Base-by-base conservation (phyloP, 805 yeast genomes). In the Nakazawaea holstii region DNA sequence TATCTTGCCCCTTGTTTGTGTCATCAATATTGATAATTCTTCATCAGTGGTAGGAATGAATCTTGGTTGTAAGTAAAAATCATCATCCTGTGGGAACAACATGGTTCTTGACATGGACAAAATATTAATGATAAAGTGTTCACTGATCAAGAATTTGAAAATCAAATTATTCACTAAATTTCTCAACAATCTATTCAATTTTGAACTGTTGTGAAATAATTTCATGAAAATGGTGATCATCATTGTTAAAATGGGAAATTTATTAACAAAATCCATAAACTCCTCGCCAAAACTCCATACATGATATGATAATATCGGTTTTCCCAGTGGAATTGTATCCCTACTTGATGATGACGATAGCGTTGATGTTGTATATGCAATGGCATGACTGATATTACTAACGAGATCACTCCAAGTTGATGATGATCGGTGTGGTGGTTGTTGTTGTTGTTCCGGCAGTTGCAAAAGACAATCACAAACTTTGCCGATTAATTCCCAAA, bases 401-500 rank as follows among this genome's bases (percentile, higher is more conserved):
- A 56, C 51, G 0, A 50, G 4, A 4, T 50, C 45, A 28, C 55
- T 15, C 11, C 26, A 9, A 28, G 35, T 35, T 9, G 17, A 14
- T 9, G 17, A 14, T 14, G 40, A 14, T 28, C 29, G 26, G 24
- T 35, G 55, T 51, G 33, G 40, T 30, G 40, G 57, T 58, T 11
- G 13, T 20, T 29, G 32, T 24, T 13, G 13, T 28, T 7, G 24
- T 38, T 41, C 43, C 24, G 11, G 7, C 40, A 8, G 26, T 14
- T 20, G 30, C 11, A 40, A 15, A 8, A 45, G 8, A 13, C 29
- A 3, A 17, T 42, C 50, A 38, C 47, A 48, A 41, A 27, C 60
- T 62, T 26, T 39, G 17, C 48, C 51, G 6, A 72, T 53, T 4
- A 77, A 58, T 29, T 71, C 76, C 67, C 79, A 73, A 1, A 78